Evolutionary conservation across 257 asterid genomes (phyloP).

Genomic region (Petunia axillaris): DNA sequence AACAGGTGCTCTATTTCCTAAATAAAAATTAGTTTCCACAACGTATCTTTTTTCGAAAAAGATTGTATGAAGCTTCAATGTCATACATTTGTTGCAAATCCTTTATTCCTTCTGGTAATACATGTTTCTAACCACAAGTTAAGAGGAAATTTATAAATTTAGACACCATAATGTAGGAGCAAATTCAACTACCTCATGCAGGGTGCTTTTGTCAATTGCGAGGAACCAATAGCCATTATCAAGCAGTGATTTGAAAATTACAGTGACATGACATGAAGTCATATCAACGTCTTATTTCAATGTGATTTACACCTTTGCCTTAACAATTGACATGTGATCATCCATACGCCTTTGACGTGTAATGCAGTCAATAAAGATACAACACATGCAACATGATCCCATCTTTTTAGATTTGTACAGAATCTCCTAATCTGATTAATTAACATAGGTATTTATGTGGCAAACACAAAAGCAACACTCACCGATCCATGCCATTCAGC

Average conservation of each 20-base stretch:
- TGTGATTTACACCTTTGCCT: slow-evolving; percentile 16
- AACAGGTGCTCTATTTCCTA: background rate
- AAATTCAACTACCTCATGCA: background rate
- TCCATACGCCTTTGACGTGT: background rate
- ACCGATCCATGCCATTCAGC: slow-evolving; percentile 99
- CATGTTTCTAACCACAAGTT: background rate
- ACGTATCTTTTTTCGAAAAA: slow-evolving; percentile 4
- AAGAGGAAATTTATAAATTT: background rate
- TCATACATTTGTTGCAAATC: background rate
- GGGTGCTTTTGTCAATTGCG: background rate
- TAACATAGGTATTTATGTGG: background rate
- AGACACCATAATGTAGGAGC: slow-evolving; percentile 8
- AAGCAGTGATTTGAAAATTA: background rate
- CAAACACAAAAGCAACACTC: slow-evolving; percentile 38
- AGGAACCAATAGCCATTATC: slow-evolving; percentile 10
- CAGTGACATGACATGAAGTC: background rate
- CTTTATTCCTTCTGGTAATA: background rate
- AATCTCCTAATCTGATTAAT: background rate
- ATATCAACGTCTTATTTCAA: background rate
- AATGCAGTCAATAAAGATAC: slow-evolving; percentile 9
- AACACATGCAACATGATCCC: background rate
- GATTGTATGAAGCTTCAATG: background rate
- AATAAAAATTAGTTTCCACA: background rate
- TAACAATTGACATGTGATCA: background rate
- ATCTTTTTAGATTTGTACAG: background rate